These are phyloP conservation scores for Boletus subparvulus DNA, from an alignment of 768 basidiomycete genomes.

Conservation along the genomic window DNA sequence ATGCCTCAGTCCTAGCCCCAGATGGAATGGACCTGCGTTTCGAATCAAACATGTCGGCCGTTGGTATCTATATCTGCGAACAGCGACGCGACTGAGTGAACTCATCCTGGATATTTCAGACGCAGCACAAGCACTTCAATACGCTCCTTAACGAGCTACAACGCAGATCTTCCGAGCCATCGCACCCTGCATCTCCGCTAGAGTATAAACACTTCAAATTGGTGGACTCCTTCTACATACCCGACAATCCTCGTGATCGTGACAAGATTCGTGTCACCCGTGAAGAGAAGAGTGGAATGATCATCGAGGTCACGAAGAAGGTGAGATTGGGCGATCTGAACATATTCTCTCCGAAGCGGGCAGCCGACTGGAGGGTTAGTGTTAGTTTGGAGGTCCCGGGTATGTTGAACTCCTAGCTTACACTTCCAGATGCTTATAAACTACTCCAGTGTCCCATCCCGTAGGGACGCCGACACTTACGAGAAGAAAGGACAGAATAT, in stretches of 20 bases:
- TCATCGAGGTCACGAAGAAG: conserved; percentile 75
- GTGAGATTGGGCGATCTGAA: conserved; percentile 85
- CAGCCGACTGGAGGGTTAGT: conserved; percentile 90
- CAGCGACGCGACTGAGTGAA: conserved; percentile 4
- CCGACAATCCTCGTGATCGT: conserved; percentile 37
- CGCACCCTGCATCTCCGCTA: conserved; percentile 56
- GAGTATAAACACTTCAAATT: conserved; percentile 76
- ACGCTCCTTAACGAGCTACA: conserved; percentile 81
- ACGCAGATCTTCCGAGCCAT: conserved; percentile 50
- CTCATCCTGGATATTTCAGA: conserved; percentile 41
- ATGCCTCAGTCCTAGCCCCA: conserved; percentile 60
- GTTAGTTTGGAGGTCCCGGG: conserved; percentile 90
- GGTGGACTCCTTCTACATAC: conserved; percentile 73
- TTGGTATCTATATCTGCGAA: conserved; percentile 40
- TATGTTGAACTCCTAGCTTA: conserved; percentile 37
- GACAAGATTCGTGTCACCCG: conserved; percentile 81
- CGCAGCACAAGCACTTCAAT: conserved; percentile 88
- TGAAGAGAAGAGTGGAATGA: conserved; percentile 66
- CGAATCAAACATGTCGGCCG: conserved; percentile 90
- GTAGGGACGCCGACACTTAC: conserved; percentile 58
- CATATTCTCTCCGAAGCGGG: conserved; percentile 75
- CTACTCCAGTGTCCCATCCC: conserved; percentile 61
- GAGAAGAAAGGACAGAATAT: conserved; percentile 85
- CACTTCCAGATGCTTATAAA: not conserved
- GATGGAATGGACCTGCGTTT: conserved; percentile 68